Evolutionary conservation across 208 protist species (phyloP).

Genomic region (Leishmania gerbilli): DNA sequence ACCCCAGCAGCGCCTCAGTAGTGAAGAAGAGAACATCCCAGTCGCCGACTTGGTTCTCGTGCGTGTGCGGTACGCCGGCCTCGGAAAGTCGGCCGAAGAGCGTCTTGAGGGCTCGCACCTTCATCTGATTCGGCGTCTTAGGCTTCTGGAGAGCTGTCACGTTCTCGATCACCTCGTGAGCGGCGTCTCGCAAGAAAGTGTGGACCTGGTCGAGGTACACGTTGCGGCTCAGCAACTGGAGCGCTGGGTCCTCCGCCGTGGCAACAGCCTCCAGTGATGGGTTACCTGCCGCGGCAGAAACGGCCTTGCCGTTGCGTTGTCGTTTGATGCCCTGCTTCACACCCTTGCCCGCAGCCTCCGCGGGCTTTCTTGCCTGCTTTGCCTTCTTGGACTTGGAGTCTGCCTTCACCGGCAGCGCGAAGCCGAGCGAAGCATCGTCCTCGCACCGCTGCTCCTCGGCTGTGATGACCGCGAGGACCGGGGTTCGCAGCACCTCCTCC

Average conservation of each 20-base stretch:
- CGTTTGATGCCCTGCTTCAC: conserved; percentile 25
- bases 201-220: conserved; percentile 34
- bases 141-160: conserved; percentile 81
- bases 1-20: conserved; percentile 60
- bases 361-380: conserved; percentile 2
- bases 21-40: conserved; percentile 83
- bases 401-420: conserved; percentile 32
- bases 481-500: conserved; percentile 74
- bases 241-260: not conserved
- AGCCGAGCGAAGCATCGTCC: conserved; percentile 80
- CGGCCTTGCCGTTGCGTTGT: conserved; percentile 29
- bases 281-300: not conserved
- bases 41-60: conserved; percentile 50
- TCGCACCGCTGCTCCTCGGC: conserved; percentile 84
- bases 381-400: conserved; percentile 26
- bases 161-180: conserved; percentile 69
- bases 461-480: conserved; percentile 60
- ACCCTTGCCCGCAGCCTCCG: conserved; percentile 2
- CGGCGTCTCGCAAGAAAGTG: conserved; percentile 50
- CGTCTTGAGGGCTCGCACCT: conserved; percentile 87
- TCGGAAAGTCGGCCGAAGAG: conserved; percentile 79
- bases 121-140: conserved; percentile 79
- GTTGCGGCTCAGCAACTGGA: conserved; percentile 8
- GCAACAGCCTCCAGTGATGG: not conserved
- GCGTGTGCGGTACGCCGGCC: conserved; percentile 78